Evolutionary conservation across 2,329 filamentous ascomycete genomes (phyloP), one percentile per base, ranked within the genome.

Genomic region (Atkinsonella hypoxylon): DNA sequence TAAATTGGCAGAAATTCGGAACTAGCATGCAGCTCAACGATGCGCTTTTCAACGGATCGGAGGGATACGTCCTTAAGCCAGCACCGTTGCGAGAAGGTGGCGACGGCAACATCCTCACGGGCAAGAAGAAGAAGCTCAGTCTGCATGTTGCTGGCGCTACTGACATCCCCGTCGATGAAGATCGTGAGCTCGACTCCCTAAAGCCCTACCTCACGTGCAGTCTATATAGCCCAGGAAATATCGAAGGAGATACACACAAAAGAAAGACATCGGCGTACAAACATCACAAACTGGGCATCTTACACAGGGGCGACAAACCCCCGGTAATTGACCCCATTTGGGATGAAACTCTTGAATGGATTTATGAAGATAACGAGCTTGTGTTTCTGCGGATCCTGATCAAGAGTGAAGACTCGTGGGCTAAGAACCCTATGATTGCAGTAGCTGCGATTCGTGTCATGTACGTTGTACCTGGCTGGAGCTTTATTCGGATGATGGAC

Each of bases 1-100:
- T 86, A 48, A 86, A 86, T 65, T 82, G 81, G 78, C 82, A 86
- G 59, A 82, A 75, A 0, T 86, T 84, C 55, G 80, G 79, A 34
- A 75, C 76, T 7, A 74, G 74, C 58, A 81, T 82, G 68, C 82
- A 85, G 62, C 69, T 85, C 56, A 85, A 85, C 60, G 81, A 84
- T 58, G 82, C 82, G 0, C 68, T 86, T 0, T 85, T 86, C 62
- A 73, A 70, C 45, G 81, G 80, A 12, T 79, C 81, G 0, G 78
- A 79, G 30, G 82, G 82, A 8, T 85, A 78, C 58, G 75, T 85
- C 1, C 68, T 85, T 20, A 86, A 86, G 61, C 82, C 82, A 0
- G 71, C 73, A 0, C 70, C 75, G 1, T 68, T 86, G 1, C 77
- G 82, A 3, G 62, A 67, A 0, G 79, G 77, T 5, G 81, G 79